A percentile compares a stretch with the other conserved stretches of the same genome.
These are phyloP conservation scores for Brassica cretica DNA, from an alignment of 345 rosid genomes.

Conservation along the genomic window DNA sequence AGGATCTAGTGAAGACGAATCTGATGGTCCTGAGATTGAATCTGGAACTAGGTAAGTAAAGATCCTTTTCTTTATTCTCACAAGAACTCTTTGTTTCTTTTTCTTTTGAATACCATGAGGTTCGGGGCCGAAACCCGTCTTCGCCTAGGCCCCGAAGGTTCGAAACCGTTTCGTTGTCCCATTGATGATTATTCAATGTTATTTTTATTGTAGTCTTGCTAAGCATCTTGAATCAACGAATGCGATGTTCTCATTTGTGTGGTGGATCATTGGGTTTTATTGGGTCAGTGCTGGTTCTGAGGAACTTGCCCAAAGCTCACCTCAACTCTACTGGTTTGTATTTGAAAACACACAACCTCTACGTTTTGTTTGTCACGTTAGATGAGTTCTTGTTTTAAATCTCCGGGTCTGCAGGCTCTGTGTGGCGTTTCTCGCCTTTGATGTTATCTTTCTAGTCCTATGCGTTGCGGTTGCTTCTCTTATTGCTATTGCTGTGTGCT, in stretches of 20 bases:
- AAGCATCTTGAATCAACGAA: slow-evolving; percentile 68
- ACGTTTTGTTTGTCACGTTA: slow-evolving; percentile 40
- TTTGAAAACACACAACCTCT: slow-evolving; percentile 20
- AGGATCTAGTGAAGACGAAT: slow-evolving; percentile 29
- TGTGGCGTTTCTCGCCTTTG: slow-evolving; percentile 75
- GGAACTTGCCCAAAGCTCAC: slow-evolving; percentile 50
- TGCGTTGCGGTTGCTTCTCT: slow-evolving; percentile 74
- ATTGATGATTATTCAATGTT: not conserved
- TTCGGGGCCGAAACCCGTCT: too few relatives aligned
- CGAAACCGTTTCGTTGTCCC: not conserved
- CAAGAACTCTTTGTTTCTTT: too few relatives aligned
- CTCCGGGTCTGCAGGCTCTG: slow-evolving; percentile 49
- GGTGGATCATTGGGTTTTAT: slow-evolving; percentile 90
- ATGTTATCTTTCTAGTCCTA: slow-evolving; percentile 70
- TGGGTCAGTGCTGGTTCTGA: slow-evolving; percentile 66
- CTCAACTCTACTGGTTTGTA: slow-evolving; percentile 77
- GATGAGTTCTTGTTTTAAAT: not conserved
- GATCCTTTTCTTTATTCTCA: not conserved
- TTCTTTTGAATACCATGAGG: too few relatives aligned
- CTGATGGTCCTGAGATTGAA: slow-evolving; percentile 39
- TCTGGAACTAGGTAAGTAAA: slow-evolving; percentile 49
- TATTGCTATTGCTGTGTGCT: slow-evolving; percentile 82
- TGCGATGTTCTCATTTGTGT: slow-evolving; percentile 72
- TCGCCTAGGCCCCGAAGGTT: too few relatives aligned
- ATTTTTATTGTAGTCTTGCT: slow-evolving; percentile 22